These are phyloP conservation scores for Penicillium sp. DNA, from an alignment of 2,329 filamentous ascomycete genomes.

Conservation along the genomic window DNA sequence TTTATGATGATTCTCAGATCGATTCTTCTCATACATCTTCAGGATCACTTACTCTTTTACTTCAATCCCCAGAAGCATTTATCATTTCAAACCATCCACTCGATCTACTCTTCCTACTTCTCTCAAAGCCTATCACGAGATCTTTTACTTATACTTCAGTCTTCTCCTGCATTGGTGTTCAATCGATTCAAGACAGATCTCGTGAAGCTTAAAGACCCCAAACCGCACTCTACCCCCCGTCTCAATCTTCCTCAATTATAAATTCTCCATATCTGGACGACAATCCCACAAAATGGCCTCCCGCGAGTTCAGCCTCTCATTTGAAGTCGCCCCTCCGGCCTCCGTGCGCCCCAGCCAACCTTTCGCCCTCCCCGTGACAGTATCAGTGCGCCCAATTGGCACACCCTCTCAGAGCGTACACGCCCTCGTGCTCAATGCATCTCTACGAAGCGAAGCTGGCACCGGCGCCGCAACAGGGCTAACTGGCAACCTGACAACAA, in stretches of 20 bases:
- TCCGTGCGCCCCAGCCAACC: conserved; percentile 26
- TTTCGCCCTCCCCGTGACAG: conserved; percentile 33
- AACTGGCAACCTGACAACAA: conserved; percentile 31
- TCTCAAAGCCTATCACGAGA: background rate
- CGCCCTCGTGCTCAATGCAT: conserved; percentile 30
- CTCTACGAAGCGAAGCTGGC: conserved; percentile 29
- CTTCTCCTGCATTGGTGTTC: background rate
- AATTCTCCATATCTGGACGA: background rate
- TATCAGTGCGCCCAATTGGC: conserved; percentile 31
- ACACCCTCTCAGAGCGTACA: conserved; percentile 23
- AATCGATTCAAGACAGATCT: background rate
- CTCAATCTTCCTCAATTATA: background rate
- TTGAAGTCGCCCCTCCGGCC: conserved; percentile 30
- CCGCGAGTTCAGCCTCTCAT: conserved; percentile 31
- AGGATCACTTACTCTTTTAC: background rate
- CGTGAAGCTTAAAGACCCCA: background rate
- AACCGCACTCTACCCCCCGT: background rate
- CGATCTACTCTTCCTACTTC: background rate
- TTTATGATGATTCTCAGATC: background rate
- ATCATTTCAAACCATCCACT: background rate
- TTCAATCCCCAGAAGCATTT: background rate
- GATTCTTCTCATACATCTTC: background rate
- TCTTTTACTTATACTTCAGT: background rate
- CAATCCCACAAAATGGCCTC: conserved; percentile 13
- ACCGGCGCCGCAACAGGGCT: conserved; percentile 21